Evolutionary conservation across 2,329 filamentous ascomycete species (phyloP), one percentile per base, ranked within the genome.

Genomic region (Fusarium marasasianum): DNA sequence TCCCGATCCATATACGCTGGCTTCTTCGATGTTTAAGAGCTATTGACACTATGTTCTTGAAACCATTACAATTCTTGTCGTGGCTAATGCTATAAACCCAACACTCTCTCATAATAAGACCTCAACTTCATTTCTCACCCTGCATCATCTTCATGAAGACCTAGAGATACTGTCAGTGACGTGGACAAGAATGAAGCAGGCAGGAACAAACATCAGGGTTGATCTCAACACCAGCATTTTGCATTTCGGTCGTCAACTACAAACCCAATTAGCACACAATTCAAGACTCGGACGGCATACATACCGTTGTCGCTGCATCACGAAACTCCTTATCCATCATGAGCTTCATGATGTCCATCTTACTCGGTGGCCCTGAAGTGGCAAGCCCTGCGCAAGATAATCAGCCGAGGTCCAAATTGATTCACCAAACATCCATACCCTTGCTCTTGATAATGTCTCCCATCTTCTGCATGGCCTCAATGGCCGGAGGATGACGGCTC

Each of bases 311-410:
- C 18, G 76, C 67, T 5, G 74, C 76, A 8, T 77, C 74, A 13
- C 76, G 59, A 35, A 77, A 77, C 14, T 78, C 74, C 26, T 65
- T 71, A 8, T 77, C 76, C 74, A 75, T 75, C 69, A 77, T 68
- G 18, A 77, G 70, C 33, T 75, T 76, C 43, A 77, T 51, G 17
- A 77, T 43, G 8, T 75, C 76, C 73, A 77, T 72, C 66, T 72
- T 75, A n/a, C 69, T 74, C 4, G 76, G 76, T 17, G 72, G 71
- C 26, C 69, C 61, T 38, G 51, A 59, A 24, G 72, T 41, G 17
- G 75, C 72, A n/a, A 77, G 62, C 18, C 76, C 76, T 77, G 12
- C 5, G 20, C 47, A 17, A 33, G 31, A 18, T 26, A 11, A 43
- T 67, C 8, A 72, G 53, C 17, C 22, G 17, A 22, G 8, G 14